Evolutionary conservation across 345 rosid genomes (phyloP).

Genomic region (Fremontodendron californicum): DNA sequence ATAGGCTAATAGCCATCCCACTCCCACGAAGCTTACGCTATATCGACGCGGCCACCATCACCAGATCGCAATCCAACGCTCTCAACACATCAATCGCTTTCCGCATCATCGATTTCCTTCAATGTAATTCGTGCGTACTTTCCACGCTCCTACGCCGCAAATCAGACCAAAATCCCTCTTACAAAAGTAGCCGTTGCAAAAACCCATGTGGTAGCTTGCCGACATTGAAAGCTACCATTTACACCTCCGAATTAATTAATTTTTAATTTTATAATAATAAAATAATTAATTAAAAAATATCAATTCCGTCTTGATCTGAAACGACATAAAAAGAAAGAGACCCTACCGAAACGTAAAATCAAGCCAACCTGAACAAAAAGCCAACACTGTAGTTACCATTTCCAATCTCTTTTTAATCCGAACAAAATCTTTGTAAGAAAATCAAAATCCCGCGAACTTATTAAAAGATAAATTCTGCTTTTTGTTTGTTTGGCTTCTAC

Average conservation of each 20-base stretch:
- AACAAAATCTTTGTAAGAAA: not conserved
- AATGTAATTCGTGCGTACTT: not conserved
- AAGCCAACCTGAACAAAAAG: not conserved
- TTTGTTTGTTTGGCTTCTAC: not conserved
- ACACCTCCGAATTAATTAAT: not conserved
- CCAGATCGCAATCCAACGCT: not conserved
- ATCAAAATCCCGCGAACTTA: not conserved
- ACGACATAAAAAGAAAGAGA: not conserved
- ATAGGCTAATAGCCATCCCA: not conserved
- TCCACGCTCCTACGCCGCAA: not conserved
- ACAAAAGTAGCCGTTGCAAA: not conserved
- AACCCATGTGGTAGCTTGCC: not conserved
- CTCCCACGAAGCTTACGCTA: not conserved
- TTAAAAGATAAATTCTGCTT: not conserved
- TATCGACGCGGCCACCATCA: not conserved
- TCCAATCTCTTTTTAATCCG: not conserved
- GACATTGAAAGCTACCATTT: not conserved
- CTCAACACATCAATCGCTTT: not conserved
- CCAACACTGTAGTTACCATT: not conserved
- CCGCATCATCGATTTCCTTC: not conserved
- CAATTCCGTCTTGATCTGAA: not conserved
- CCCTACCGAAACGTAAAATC: not conserved
- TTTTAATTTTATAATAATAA: not conserved
- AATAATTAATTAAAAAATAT: not conserved
- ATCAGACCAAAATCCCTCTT: not conserved